Conservation (phyloP, 306 rosid species). For the Hippophae tibetana region DNA sequence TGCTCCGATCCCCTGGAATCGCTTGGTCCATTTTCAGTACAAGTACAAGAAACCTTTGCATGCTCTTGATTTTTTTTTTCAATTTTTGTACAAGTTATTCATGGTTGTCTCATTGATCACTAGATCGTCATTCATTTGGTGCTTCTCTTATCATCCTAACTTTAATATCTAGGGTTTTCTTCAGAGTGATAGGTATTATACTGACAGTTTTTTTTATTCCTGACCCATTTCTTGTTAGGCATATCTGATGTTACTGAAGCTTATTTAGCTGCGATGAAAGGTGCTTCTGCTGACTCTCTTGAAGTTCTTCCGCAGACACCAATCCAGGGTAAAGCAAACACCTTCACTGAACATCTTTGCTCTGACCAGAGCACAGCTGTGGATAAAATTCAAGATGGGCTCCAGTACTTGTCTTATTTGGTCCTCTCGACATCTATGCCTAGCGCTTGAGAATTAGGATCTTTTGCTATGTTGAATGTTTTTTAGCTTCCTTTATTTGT, state of each 20-base stretch:
- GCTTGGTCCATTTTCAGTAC: neutral
- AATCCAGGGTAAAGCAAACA: conserved; percentile 57
- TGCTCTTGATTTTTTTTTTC: neutral
- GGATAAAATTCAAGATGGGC: conserved; percentile 76
- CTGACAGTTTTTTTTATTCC: conserved; percentile 6
- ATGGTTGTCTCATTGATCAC: neutral
- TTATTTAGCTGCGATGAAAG: conserved; percentile 71
- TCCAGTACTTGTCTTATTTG: conserved; percentile 66
- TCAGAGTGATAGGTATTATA: neutral
- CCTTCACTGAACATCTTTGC: conserved; percentile 53
- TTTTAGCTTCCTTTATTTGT: conserved; percentile 23
- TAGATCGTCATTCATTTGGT: neutral
- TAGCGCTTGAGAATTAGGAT: conserved; percentile 35
- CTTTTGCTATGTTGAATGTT: neutral
- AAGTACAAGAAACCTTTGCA: neutral
- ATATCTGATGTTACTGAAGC: conserved; percentile 84
- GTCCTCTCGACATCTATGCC: conserved; percentile 72
- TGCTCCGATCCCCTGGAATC: neutral
- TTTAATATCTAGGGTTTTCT: neutral
- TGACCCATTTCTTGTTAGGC: conserved; percentile 37
- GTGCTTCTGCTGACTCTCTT: conserved; percentile 46
- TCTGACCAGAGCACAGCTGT: conserved; percentile 65
- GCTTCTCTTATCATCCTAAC: neutral
- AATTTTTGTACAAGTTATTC: neutral
- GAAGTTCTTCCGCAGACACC: conserved; percentile 39